Conservation (phyloP, 331 rosid species). For the Quercus tomentella region DNA sequence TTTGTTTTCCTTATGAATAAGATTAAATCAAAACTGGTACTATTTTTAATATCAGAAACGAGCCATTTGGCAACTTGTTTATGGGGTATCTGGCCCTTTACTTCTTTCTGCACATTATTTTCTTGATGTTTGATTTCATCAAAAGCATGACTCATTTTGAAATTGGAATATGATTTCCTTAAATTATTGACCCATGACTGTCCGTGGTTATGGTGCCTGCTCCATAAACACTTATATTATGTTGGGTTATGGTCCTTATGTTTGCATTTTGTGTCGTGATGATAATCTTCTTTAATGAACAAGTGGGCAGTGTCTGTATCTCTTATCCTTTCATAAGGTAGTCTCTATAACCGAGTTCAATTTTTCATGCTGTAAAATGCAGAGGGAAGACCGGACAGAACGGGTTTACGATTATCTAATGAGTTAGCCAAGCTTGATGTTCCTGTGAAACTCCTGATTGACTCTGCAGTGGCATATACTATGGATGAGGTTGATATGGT, state of each 20-base stretch:
- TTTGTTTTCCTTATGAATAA: no score
- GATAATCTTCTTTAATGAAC: neutral
- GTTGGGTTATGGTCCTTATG: neutral
- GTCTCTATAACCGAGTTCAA: neutral
- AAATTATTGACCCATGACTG: neutral
- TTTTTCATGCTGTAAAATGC: slow-evolving; percentile 24
- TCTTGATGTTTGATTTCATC: neutral
- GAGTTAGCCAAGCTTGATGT: slow-evolving; percentile 88
- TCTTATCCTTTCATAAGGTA: neutral
- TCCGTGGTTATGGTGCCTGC: neutral
- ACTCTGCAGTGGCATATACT: slow-evolving; percentile 90
- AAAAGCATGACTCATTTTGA: neutral
- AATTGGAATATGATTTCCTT: neutral
- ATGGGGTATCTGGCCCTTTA: neutral
- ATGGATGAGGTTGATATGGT: slow-evolving; percentile 99
- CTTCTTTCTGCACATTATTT: neutral
- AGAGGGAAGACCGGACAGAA: slow-evolving; percentile 97
- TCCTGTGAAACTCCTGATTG: slow-evolving; percentile 91
- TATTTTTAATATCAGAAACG: neutral
- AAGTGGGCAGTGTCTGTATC: neutral
- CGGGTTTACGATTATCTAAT: slow-evolving; percentile 74
- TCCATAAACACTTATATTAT: neutral
- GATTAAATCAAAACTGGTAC: neutral
- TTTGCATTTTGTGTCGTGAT: neutral
- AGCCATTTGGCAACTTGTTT: neutral